Evolutionary conservation across 768 basidiomycete species (phyloP), one percentile per base, ranked within the genome.

Genomic region (Cystofilobasidium bisporidii): DNA sequence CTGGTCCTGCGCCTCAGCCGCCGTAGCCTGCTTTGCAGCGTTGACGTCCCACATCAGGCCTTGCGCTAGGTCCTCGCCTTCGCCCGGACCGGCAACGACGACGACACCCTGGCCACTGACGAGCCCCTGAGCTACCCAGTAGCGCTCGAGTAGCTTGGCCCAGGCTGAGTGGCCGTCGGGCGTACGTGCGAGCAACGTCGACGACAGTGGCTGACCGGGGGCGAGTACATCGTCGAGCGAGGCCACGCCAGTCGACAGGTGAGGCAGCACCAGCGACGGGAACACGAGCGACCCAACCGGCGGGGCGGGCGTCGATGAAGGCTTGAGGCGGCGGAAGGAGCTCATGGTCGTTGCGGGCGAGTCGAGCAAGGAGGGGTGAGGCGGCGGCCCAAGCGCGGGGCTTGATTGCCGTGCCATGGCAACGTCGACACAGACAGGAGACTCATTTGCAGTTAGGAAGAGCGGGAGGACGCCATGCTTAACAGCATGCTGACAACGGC

Each of bases 181-280:
- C n/a, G 89, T 86, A 48, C 88, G 81, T 38, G 89, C 78, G 33
- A 87, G 80, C 61, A 89, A 77, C 18, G 83, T 83, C 69, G 87
- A 87, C 2, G 88, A 86, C 64, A 93, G 81, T 17, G 94, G 91
- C 41, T 96, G 76, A 43, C 77, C 77, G 33, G 91, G 92, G 64
- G 92, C 92, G 45, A 98, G 84, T 69, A 98, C 84, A 75, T 98
- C 96, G 77, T 99, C 96, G 26, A 99, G 81, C 17, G 92, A 91
- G 32, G 91, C 86, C 12, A 98, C 84, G 2, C 96, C 96, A 6
- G 89, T 89, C 1, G 93, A 93, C 55, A 80, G 48, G 33, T 79
- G 72, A 0, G 68, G 65, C 12, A 76, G 58, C 2, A 73, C 72
- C 11, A 75, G 72, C 32, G 75, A 74, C 15, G 78, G 73, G 24